A percentile compares a stretch with the other conserved stretches of the same genome.
Evolutionary conservation across 2,329 filamentous ascomycete species (phyloP).

Genomic region (Microcera coccophila): DNA sequence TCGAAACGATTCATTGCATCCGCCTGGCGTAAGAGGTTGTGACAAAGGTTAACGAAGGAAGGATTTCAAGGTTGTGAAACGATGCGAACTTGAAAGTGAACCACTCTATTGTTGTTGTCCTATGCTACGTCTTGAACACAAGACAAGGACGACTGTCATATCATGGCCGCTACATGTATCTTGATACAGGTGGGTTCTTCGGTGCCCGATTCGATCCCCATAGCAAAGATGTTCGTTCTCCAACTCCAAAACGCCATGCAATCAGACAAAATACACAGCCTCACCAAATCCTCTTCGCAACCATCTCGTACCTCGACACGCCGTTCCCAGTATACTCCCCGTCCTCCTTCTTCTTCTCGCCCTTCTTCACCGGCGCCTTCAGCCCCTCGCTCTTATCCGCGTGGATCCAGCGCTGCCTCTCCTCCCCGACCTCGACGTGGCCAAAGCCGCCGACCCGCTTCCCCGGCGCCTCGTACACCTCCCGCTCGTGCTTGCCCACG

Average conservation of each 20-base stretch:
- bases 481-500: conserved; percentile 44
- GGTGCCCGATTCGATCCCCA: too few relatives aligned
- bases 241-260: neutral
- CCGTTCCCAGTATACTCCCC: conserved; percentile 51
- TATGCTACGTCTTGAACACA: too few relatives aligned
- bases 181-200: too few relatives aligned
- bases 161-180: too few relatives aligned
- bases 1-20: too few relatives aligned
- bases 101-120: too few relatives aligned
- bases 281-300: conserved; percentile 93
- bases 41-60: too few relatives aligned
- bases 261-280: neutral
- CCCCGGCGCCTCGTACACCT: conserved; percentile 61
- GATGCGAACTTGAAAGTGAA: too few relatives aligned
- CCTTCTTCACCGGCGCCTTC: conserved; percentile 49
- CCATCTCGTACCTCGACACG: conserved; percentile 86
- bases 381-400: conserved; percentile 74
- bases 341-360: conserved; percentile 47
- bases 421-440: conserved; percentile 82
- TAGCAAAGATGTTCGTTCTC: too few relatives aligned
- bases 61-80: too few relatives aligned
- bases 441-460: conserved; percentile 78
- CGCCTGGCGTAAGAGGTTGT: too few relatives aligned
- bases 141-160: too few relatives aligned
- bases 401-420: conserved; percentile 81